These are phyloP conservation scores for Chenopodium berlandieri DNA, from an alignment of 148 eudicot genomes.

Conservation along the genomic window DNA sequence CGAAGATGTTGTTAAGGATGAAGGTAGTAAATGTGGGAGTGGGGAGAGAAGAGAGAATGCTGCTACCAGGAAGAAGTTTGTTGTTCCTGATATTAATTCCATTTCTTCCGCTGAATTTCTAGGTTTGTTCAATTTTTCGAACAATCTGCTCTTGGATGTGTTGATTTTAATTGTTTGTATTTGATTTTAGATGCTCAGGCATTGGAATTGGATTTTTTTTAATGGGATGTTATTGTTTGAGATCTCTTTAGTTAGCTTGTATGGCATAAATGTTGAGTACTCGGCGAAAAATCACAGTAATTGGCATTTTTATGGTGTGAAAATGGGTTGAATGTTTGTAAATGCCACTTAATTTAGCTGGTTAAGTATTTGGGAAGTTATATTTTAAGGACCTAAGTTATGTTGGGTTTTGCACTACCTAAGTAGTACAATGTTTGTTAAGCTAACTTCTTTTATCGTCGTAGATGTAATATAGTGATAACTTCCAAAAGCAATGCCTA, in stretches of 20 bases:
- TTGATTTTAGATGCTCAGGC: not conserved
- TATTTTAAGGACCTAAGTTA: not conserved
- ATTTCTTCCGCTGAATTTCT: constrained; percentile 35
- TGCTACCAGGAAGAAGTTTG: constrained; percentile 29
- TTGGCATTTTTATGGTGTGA: not conserved
- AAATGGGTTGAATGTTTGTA: not conserved
- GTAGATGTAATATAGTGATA: not conserved
- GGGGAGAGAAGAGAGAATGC: constrained; percentile 28
- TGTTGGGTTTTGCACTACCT: not conserved
- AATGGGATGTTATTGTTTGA: too few relatives aligned
- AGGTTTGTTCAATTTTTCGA: constrained; percentile 37
- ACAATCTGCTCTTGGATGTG: not conserved
- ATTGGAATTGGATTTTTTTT: too few relatives aligned
- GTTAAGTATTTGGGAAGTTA: not conserved
- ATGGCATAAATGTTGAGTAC: not conserved
- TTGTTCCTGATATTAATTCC: constrained; percentile 31
- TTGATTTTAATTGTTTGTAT: not conserved
- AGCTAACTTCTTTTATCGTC: not conserved
- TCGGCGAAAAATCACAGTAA: not conserved
- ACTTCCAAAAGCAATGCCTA: too few relatives aligned
- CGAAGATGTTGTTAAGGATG: not conserved
- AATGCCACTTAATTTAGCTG: not conserved
- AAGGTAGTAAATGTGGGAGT: not conserved
- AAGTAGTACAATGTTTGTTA: not conserved
- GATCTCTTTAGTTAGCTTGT: too few relatives aligned